Evolutionary conservation across 2,329 filamentous ascomycete genomes (phyloP).

Genomic region (Xylariaceae sp.): DNA sequence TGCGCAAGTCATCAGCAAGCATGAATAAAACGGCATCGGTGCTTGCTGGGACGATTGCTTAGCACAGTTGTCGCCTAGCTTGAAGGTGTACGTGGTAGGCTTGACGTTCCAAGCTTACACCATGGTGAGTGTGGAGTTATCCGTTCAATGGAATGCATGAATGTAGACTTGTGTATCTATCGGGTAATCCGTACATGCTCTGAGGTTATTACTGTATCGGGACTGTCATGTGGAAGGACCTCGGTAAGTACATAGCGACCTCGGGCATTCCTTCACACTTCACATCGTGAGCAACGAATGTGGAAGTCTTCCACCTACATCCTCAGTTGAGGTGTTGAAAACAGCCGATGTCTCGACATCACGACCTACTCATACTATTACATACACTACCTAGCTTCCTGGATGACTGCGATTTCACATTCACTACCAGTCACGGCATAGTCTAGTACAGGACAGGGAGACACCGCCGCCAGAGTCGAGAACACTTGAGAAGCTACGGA

Average conservation of each 20-base stretch:
- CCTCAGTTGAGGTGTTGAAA: too few relatives aligned
- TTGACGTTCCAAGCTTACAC: not conserved
- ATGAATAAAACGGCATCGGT: slow-evolving; percentile 3
- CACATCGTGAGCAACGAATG: too few relatives aligned
- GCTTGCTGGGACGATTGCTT: slow-evolving; percentile 5
- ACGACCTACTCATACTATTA: too few relatives aligned
- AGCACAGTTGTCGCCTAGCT: not conserved
- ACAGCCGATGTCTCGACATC: too few relatives aligned
- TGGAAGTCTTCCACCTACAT: too few relatives aligned
- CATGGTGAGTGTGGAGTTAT: not conserved
- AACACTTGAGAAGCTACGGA: too few relatives aligned
- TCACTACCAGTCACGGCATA: too few relatives aligned
- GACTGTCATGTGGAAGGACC: not conserved
- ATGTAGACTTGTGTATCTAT: slow-evolving; percentile 13
- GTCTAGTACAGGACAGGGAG: too few relatives aligned
- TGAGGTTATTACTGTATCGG: not conserved
- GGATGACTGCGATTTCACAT: too few relatives aligned
- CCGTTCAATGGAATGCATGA: slow-evolving; percentile 10
- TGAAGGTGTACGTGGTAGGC: not conserved
- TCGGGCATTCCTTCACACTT: too few relatives aligned
- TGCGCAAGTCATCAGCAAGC: slow-evolving; percentile 10
- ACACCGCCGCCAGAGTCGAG: too few relatives aligned
- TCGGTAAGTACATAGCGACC: not conserved
- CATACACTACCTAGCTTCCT: too few relatives aligned
- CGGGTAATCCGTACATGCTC: not conserved